Base-by-base conservation (phyloP, 345 rosid species). In the Boechera divaricarpa region DNA sequence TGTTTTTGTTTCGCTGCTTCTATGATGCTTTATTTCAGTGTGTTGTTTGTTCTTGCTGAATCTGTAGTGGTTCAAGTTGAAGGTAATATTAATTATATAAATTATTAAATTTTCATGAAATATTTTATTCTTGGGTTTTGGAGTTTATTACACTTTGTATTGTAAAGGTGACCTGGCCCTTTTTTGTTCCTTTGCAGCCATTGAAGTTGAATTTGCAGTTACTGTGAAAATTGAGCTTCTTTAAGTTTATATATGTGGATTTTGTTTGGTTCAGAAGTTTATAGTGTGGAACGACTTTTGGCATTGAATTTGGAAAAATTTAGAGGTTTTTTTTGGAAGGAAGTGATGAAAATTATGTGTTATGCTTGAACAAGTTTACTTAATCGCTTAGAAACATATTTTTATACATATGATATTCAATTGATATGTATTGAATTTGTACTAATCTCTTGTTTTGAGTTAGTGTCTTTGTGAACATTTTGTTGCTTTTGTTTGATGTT, bases 121-220 rank as follows among this genome's bases (percentile, higher is more conserved):
- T 54, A 3, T 2, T 7, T 7, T 16, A 55, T 21, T 38, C 15
- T 72, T 8, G 44, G 69, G 38, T 44, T 69, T 45, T 45, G 38
- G 62, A 49, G 72, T 29, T 53, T 71, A 16, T 36, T 21, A 33
- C 58, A 53, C 47, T 58, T 32, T 52, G 9, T 47, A 18, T 21
- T 53, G 29, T 76, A 1, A 4, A 52, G 32, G 35, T 76, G 70
- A 62, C 75, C 65, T 76, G 70, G 55, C 54, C 41, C 12, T 28
- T 63, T 28, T 44, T 56, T 38, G 76, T 77, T 70, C n/a, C 49
- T 51, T 53, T 41, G 60, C 47, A 35, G 12, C 47, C 28, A 9
- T 11, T 41, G 56, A 61, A 61, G 11, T 69, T 11, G 64, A 52
- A 61, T 5, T 42, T 61, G 52, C 33, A 47, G 73, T 59, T 76